Percentiles rank a stretch among this genome's conserved stretches.
These are phyloP conservation scores for Euphrasia confusa DNA, from an alignment of 257 asterid genomes.

Conservation along the genomic window DNA sequence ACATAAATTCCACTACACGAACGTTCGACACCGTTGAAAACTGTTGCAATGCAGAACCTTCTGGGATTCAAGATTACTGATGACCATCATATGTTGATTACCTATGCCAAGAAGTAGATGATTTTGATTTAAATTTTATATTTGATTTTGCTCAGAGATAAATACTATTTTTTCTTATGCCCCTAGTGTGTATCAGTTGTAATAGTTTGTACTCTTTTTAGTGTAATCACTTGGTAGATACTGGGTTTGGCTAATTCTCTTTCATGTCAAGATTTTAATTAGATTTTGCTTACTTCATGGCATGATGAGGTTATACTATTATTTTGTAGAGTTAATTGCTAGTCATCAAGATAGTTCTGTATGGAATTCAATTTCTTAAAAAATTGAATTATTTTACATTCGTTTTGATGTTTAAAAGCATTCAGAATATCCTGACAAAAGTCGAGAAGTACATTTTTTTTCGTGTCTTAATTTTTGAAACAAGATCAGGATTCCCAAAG, in stretches of 20 bases:
- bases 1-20: no score
- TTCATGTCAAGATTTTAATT: conserved; percentile 3
- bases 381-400: no score
- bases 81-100: conserved; percentile 74
- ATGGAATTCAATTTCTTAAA: no score
- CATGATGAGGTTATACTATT: no score
- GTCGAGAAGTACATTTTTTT: no score
- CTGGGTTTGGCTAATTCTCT: conserved; percentile 1
- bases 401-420: no score
- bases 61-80: conserved; percentile 80
- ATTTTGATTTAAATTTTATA: not conserved
- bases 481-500: not conserved
- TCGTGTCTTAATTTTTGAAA: no score
- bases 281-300: no score
- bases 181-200: conserved; percentile 16
- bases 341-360: not conserved
- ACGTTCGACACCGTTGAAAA: no score
- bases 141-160: conserved; percentile 14
- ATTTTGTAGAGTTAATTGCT: not conserved
- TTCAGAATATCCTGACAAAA: no score
- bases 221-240: conserved; percentile 37
- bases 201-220: conserved; percentile 29
- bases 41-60: conserved; percentile 82
- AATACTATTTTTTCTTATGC: not conserved
- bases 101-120: conserved; percentile 83